These are phyloP conservation scores for Musa schizocarpa DNA, from an alignment of 176 grass and related monocot genomes.

Conservation along the genomic window DNA sequence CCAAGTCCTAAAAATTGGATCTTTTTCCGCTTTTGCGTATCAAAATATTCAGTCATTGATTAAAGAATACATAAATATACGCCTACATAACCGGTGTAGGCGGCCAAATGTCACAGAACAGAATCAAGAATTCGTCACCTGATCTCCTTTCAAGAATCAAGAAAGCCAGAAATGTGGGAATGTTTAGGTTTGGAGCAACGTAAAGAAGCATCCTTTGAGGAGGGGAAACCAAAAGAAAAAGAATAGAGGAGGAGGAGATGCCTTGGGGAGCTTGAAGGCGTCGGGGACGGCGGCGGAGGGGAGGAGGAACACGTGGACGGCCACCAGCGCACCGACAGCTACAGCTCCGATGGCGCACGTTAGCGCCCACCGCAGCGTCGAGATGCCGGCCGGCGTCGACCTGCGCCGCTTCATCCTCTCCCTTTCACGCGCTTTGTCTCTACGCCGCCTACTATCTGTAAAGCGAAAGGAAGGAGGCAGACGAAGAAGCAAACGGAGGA, in stretches of 20 bases:
- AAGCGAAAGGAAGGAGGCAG: neutral
- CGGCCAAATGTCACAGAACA: neutral
- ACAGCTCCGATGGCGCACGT: conserved; percentile 25
- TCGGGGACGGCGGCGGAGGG: conserved; percentile 18
- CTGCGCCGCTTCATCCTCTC: conserved; percentile 48
- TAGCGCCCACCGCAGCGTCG: conserved; percentile 42
- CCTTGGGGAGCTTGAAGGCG: conserved; percentile 48
- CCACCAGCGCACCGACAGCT: conserved; percentile 40
- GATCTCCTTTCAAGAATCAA: neutral
- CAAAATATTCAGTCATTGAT: no score
- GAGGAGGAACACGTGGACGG: conserved; percentile 39
- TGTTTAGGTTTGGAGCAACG: no score
- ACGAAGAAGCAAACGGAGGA: neutral
- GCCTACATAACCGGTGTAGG: no score
- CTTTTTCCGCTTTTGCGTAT: neutral
- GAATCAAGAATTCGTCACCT: neutral
- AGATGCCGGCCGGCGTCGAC: conserved; percentile 31
- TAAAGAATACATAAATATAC: no score
- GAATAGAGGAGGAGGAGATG: conserved; percentile 2
- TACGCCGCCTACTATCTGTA: neutral
- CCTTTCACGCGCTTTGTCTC: neutral
- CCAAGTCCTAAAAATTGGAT: neutral
- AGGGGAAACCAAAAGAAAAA: conserved; percentile 2
- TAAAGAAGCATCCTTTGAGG: neutral
- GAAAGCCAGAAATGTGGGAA: neutral